phyloP scores from a whole-genome alignment of 2,329 filamentous ascomycete species.

The Aspergillus hiratsukae region DNA sequence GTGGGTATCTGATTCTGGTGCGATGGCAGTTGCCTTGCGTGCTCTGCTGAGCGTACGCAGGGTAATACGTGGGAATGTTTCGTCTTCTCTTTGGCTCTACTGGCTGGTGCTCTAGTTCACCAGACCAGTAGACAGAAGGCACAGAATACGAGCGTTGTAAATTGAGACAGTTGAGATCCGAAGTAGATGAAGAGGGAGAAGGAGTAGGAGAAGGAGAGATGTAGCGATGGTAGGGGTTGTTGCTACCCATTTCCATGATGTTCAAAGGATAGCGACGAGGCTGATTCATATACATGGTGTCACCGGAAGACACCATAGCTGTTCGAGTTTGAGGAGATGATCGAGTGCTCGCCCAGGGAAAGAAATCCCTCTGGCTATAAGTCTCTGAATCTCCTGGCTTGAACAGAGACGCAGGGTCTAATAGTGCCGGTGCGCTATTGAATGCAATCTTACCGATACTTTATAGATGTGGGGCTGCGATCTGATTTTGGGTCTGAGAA shows the following conservation, averaged over 20 bases:
- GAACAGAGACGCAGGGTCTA: slow-evolving; percentile 14
- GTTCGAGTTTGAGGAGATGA: neutral
- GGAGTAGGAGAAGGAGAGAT: slow-evolving; percentile 21
- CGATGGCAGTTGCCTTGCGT: slow-evolving; percentile 14
- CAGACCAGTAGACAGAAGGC: slow-evolving; percentile 22
- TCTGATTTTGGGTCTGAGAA: slow-evolving; percentile 2
- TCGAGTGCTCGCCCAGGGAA: slow-evolving; percentile 1
- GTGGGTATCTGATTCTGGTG: slow-evolving; percentile 11
- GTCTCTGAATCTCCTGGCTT: neutral
- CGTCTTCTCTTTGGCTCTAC: slow-evolving; percentile 19
- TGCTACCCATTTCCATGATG: slow-evolving; percentile 12
- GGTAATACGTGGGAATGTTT: slow-evolving; percentile 6
- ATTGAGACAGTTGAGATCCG: slow-evolving; percentile 10
- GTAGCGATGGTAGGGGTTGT: slow-evolving; percentile 25
- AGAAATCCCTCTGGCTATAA: neutral
- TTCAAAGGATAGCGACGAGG: slow-evolving; percentile 17
- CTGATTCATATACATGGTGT: slow-evolving; percentile 21
- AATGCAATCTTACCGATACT: slow-evolving; percentile 4
- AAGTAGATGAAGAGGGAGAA: neutral
- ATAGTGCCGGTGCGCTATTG: slow-evolving; percentile 16
- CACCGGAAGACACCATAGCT: slow-evolving; percentile 15
- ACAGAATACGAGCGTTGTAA: slow-evolving; percentile 19
- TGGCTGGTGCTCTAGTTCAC: slow-evolving; percentile 22
- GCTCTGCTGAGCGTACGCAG: slow-evolving; percentile 7
- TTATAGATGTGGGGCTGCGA: slow-evolving; percentile 10